Evolutionary conservation across 2,329 filamentous ascomycete genomes (phyloP), one percentile per base, ranked within the genome.

Genomic region (Diaporthe sp.): DNA sequence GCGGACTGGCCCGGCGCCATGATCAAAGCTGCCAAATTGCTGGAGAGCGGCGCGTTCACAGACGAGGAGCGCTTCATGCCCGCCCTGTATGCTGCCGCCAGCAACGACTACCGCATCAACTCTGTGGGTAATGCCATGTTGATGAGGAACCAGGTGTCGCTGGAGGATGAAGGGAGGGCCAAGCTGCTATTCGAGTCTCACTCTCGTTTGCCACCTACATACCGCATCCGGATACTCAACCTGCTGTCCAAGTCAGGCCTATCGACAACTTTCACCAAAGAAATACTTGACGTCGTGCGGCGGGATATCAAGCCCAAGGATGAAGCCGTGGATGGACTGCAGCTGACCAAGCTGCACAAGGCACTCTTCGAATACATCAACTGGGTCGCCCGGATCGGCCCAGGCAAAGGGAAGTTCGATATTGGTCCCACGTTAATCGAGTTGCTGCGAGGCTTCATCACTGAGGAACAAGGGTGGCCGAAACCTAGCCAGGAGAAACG

Each of bases 61-160:
- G 95, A 98, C 77, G 85, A 91, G 0, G 94, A 98, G 81, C 92
- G 95, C 44, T 95, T 98, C 79, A 83, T 98, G 17, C 94, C 96
- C 0, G 94, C 95, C 0, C 85, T 98, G 1, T 95, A 94, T 82
- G 95, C 96, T 7, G 93, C 95, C 37, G 93, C 95, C 0, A 96
- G 96, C 83, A 87, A 92, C 1, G 97, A 98, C 78, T 95, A 93
- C 49, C 91, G 93, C 12, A 92, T 98, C 51, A 92, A 94, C 15
- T 92, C 94, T n/a, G 86, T 95, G n/a, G 96, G 94, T 0, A 95
- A 98, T 74, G 95, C 98, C 80, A 91, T 97, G 67, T 85, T 98
- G 78, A 99, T 98, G 84, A 90, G 96, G 78, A 94, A 91, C 42
- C 89, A 91, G 2, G 90, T 94, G 12, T 92, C 94, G 12, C 86